Conservation (phyloP, 345 rosid species). For the Citrus sinensis region DVS_A1.0 CM039164.1:2870001-2870500, state of each 20-base stretch:
- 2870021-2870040: neutral
- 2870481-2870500: constrained; percentile 67
- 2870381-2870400: neutral
- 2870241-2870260: constrained; percentile 52
- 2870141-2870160: constrained; percentile 89
- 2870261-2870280: constrained; percentile 42
- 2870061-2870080: constrained; percentile 29
- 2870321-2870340: neutral
- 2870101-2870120: constrained; percentile 73
- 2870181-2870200: constrained; percentile 65
- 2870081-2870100: constrained; percentile 62
- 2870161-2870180: constrained; percentile 76
- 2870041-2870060: neutral
- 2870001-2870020: too few relatives aligned
- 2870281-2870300: constrained; percentile 63
- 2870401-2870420: neutral
- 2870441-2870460: constrained; percentile 72
- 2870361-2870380: neutral
- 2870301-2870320: constrained; percentile 68
- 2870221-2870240: constrained; percentile 15
- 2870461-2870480: constrained; percentile 72
- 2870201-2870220: constrained; percentile 22
- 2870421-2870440: constrained; percentile 49
- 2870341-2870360: neutral
- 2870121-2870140: constrained; percentile 75